Conservation (phyloP, 805 yeast species). For the Trichomonascus vanleenenianus region DNA sequence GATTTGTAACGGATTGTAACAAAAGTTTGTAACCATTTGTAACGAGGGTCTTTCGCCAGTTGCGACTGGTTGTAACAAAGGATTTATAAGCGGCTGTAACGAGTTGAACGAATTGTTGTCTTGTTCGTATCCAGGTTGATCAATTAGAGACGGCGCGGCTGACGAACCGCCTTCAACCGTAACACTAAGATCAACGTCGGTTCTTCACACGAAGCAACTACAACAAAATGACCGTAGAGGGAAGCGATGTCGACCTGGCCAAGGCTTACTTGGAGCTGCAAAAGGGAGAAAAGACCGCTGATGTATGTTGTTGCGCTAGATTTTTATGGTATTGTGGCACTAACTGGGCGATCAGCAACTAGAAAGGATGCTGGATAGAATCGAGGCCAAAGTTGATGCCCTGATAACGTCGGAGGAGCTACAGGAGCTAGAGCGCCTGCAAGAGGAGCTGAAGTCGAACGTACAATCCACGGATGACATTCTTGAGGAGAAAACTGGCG, state of each 20-base stretch:
- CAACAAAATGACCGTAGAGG: background rate
- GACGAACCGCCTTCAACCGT: background rate
- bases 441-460: conserved; percentile 6
- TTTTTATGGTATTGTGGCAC: background rate
- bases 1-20: no score
- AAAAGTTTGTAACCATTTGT: no score
- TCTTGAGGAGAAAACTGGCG: background rate
- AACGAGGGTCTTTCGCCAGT: no score
- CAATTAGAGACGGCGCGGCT: no score
- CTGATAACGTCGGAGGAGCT: conserved; percentile 30
- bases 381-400: conserved; percentile 58
- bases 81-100: no score
- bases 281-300: conserved; percentile 62
- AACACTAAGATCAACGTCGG: background rate
- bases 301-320: conserved; percentile 31
- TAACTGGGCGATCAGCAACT: conserved; percentile 30
- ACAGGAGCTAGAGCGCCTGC: conserved; percentile 28
- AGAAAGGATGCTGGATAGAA: conserved; percentile 55
- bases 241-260: conserved; percentile 33
- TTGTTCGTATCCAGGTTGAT: no score
- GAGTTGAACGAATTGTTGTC: no score
- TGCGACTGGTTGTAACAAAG: no score
- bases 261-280: conserved; percentile 53
- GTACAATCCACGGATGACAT: background rate
- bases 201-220: background rate